A percentile compares a stretch with the other conserved stretches of the same genome.
Conservation (phyloP, 164 flowering plant species). For the Magnolia kwangsiensis region DNA sequence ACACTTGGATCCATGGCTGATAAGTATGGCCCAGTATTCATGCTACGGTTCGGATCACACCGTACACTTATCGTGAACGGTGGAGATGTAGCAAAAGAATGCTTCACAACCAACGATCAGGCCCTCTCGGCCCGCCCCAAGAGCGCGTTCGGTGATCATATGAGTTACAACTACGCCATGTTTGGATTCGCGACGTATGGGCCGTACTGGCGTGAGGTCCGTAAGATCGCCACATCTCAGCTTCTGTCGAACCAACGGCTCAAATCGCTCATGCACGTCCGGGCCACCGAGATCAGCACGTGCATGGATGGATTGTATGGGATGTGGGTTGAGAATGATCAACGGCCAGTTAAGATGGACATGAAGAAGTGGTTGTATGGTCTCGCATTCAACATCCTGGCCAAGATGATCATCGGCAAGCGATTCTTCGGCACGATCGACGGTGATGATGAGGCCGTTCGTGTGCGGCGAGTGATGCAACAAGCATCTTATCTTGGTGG, state of each 20-base stretch:
- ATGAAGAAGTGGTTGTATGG: background rate
- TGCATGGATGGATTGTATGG: background rate
- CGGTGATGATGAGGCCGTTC: background rate
- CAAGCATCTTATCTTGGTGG: conserved; percentile 5
- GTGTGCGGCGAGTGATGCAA: background rate
- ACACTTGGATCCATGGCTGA: conserved; percentile 17
- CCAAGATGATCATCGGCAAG: conserved; percentile 42
- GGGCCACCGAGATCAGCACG: background rate
- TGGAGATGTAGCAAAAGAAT: conserved; percentile 19
- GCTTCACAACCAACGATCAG: conserved; percentile 16
- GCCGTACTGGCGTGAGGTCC: conserved; percentile 1
- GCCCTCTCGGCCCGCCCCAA: conserved; percentile 13
- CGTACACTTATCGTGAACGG: conserved; percentile 13
- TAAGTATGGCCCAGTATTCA: conserved; percentile 13
- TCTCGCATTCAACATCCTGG: background rate
- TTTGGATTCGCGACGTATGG: conserved; percentile 11
- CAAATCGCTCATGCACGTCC: background rate
- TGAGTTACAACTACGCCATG: conserved; percentile 11
- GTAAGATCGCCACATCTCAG: background rate
- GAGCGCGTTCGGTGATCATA: background rate
- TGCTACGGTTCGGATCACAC: conserved; percentile 8
- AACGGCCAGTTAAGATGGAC: background rate
- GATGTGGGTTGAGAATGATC: background rate
- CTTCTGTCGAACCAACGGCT: background rate
- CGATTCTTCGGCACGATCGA: conserved; percentile 15